These are phyloP conservation scores for Elsinoe arachidis DNA, from an alignment of 2,329 filamentous ascomycete genomes.

Conservation along the genomic window DNA sequence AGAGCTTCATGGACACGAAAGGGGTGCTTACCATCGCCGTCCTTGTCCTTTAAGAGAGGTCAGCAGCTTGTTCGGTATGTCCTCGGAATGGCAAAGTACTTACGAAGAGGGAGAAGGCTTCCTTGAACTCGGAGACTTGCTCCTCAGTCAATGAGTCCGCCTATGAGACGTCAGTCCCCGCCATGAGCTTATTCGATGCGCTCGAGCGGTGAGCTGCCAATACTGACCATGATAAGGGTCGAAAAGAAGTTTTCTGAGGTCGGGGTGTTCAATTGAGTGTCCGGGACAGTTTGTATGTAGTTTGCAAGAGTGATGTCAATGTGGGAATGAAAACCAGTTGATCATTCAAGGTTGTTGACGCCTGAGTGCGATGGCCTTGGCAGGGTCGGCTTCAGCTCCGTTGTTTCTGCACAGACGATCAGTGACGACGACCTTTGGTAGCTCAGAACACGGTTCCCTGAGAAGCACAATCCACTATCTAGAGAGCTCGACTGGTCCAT, in stretches of 20 bases:
- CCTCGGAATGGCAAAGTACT: constrained; percentile 38
- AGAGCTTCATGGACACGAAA: constrained; percentile 14
- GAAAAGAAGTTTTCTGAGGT: background rate
- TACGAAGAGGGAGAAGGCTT: constrained; percentile 99
- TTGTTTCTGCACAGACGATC: background rate
- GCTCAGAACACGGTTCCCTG: background rate
- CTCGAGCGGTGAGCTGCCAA: background rate
- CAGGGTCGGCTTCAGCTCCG: constrained; percentile 7
- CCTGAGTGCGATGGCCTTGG: constrained; percentile 9
- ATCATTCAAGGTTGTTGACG: constrained; percentile 12
- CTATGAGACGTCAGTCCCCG: constrained; percentile 40
- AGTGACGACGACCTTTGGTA: constrained; percentile 3
- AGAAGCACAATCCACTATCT: background rate
- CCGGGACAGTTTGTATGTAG: background rate
- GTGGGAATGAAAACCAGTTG: constrained; percentile 24
- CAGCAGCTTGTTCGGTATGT: background rate
- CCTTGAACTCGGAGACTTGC: constrained; percentile 99
- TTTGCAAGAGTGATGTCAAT: constrained; percentile 11
- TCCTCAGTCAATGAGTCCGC: constrained; percentile 98
- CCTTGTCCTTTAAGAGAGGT: constrained; percentile 43
- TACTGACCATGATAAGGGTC: background rate
- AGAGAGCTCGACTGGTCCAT: background rate
- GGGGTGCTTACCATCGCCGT: constrained; percentile 44
- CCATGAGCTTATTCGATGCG: background rate
- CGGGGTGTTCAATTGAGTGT: background rate